Percentiles rank a stretch among this genome's conserved stretches.
These are phyloP conservation scores for Pleurotus pulmonarius DNA, from an alignment of 768 basidiomycete species.

Conservation along the genomic window DNA sequence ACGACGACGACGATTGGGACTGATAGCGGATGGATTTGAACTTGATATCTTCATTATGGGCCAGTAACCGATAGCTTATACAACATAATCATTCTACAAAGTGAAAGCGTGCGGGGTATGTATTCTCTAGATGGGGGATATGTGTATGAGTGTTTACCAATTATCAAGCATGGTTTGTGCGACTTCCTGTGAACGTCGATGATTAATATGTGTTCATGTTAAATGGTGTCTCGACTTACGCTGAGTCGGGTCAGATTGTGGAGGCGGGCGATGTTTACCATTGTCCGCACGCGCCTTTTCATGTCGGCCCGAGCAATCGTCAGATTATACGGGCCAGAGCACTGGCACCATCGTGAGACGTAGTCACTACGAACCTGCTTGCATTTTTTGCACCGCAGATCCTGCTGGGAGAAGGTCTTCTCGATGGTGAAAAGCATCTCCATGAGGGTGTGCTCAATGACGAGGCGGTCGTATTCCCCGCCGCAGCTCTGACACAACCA, in stretches of 20 bases:
- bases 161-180: conserved; percentile 37
- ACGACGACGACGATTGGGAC: conserved; percentile 65
- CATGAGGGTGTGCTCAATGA: conserved; percentile 85
- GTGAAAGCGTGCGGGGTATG: not conserved
- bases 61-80: not conserved
- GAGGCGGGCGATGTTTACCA: conserved; percentile 77
- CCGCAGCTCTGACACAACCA: conserved; percentile 75
- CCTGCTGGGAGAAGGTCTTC: conserved; percentile 80
- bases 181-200: conserved; percentile 33
- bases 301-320: conserved; percentile 71
- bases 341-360: conserved; percentile 78
- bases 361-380: conserved; percentile 89
- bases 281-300: conserved; percentile 69
- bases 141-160: conserved; percentile 30
- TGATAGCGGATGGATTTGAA: not conserved
- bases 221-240: conserved; percentile 33
- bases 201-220: too few species aligned
- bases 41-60: not conserved
- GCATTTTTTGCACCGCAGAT: conserved; percentile 85
- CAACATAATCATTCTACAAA: not conserved
- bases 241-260: conserved; percentile 67
- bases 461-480: conserved; percentile 83
- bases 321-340: conserved; percentile 81
- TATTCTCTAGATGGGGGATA: not conserved
- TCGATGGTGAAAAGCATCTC: conserved; percentile 69